Conservation (phyloP, 768 basidiomycete species). For the Austroboletus festivus region DNA sequence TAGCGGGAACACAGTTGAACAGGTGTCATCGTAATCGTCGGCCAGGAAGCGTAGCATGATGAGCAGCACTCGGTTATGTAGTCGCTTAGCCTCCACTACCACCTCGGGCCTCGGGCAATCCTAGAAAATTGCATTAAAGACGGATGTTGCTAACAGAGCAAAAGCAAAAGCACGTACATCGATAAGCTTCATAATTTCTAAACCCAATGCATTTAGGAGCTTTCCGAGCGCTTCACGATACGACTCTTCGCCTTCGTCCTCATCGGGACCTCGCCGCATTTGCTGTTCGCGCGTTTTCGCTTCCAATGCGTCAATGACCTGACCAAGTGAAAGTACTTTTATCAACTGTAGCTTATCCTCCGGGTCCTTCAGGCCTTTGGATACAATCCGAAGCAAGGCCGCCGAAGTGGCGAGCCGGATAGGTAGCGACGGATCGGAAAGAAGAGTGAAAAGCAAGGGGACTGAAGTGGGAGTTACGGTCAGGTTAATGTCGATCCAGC, state of each 20-base stretch:
- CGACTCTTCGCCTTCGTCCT: constrained; percentile 85
- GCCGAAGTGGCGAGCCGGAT: constrained; percentile 81
- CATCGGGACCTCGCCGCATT: constrained; percentile 58
- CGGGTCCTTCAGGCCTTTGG: constrained; percentile 91
- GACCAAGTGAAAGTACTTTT: constrained; percentile 81
- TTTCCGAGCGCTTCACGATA: constrained; percentile 89
- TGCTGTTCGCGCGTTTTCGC: constrained; percentile 68
- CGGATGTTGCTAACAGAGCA: neutral
- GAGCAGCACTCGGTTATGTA: constrained; percentile 70
- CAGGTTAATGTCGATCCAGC: constrained; percentile 97
- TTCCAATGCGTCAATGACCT: constrained; percentile 80
- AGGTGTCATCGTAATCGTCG: constrained; percentile 88
- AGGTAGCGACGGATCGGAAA: constrained; percentile 72
- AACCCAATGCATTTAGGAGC: constrained; percentile 75
- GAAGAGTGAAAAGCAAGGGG: constrained; percentile 76
- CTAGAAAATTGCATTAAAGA: constrained; percentile 34
- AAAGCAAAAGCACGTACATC: constrained; percentile 51
- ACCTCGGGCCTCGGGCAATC: constrained; percentile 59
- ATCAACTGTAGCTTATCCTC: constrained; percentile 86
- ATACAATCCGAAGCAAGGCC: constrained; percentile 79
- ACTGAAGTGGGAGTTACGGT: constrained; percentile 91
- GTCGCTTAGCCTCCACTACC: constrained; percentile 57
- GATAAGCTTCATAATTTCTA: constrained; percentile 78
- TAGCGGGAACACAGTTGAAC: constrained; percentile 79
- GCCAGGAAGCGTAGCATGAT: constrained; percentile 85